Conservation (phyloP, 2,329 filamentous ascomycete species). For the Alternaria sp. region DNA sequence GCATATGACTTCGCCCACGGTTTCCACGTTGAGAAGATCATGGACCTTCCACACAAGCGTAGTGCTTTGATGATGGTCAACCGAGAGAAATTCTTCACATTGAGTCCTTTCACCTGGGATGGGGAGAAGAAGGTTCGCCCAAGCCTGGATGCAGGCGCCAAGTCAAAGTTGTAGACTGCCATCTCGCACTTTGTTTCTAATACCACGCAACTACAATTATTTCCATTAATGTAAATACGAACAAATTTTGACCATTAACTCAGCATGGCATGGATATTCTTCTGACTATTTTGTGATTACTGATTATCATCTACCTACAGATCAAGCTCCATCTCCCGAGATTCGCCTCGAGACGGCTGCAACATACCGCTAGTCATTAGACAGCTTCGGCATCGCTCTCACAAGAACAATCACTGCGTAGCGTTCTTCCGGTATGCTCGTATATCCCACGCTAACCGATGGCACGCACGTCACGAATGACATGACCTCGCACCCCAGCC, state of each 20-base stretch:
- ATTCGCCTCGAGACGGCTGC: not conserved
- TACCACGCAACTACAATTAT: not conserved
- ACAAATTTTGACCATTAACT: not conserved
- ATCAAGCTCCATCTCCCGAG: not conserved
- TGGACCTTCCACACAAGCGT: constrained; percentile 77
- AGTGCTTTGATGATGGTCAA: constrained; percentile 72
- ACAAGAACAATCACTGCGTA: not conserved
- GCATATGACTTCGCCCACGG: constrained; percentile 80
- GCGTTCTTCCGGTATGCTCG: not conserved
- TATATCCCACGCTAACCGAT: constrained; percentile 1
- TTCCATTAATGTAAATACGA: not conserved
- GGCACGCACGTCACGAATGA: constrained; percentile 21
- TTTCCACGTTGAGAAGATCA: constrained; percentile 75
- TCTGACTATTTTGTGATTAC: not conserved
- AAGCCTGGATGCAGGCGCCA: constrained; percentile 46
- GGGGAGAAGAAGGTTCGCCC: constrained; percentile 48
- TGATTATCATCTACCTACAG: not conserved
- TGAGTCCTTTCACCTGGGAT: constrained; percentile 63
- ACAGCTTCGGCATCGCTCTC: constrained; percentile 6
- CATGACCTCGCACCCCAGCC: not conserved
- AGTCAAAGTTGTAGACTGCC: constrained; percentile 41
- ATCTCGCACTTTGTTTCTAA: not conserved
- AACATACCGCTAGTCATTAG: not conserved
- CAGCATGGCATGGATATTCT: not conserved
- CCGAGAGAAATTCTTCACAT: constrained; percentile 74